A percentile compares a stretch with the other conserved stretches of the same genome.
Evolutionary conservation across 73 alveolate genomes (phyloP).

Genomic region (Paramecium tetraurelia): DNA sequence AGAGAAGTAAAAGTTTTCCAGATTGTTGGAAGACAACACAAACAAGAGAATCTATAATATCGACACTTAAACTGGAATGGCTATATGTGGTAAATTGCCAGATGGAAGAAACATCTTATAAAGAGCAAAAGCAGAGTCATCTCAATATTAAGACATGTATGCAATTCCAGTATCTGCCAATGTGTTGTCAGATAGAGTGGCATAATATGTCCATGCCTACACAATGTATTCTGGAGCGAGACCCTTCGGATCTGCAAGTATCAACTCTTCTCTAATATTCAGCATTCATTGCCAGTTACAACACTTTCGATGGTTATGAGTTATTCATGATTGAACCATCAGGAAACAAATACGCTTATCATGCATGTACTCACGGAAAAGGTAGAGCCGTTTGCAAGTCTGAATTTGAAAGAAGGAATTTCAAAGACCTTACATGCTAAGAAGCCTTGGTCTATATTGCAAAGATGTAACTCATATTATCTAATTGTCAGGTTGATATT

Average conservation of each 20-base stretch:
- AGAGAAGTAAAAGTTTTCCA: constrained; percentile 81
- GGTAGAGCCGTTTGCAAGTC: constrained; percentile 90
- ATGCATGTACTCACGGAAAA: constrained; percentile 91
- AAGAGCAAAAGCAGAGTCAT: constrained; percentile 89
- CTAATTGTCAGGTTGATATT: constrained; percentile 49
- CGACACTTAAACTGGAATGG: constrained; percentile 73
- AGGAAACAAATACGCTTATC: constrained; percentile 87
- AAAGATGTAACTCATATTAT: constrained; percentile 41
- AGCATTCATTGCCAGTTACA: constrained; percentile 74
- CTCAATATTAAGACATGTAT: constrained; percentile 75
- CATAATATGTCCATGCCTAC: constrained; percentile 79
- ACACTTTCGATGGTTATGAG: constrained; percentile 74
- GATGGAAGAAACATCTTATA: constrained; percentile 87
- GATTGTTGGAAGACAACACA: constrained; percentile 85
- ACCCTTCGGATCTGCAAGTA: constrained; percentile 88
- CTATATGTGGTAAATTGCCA: constrained; percentile 88
- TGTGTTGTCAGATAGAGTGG: constrained; percentile 87
- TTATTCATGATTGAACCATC: constrained; percentile 90
- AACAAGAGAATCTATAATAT: constrained; percentile 85
- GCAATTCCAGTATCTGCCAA: constrained; percentile 81
- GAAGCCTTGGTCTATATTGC: constrained; percentile 78
- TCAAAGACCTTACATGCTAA: constrained; percentile 72
- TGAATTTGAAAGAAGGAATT: constrained; percentile 89
- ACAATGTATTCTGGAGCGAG: constrained; percentile 85
- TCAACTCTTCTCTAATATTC: neutral